These are phyloP conservation scores for Vaccinium vitisidaea DNA, from an alignment of 148 eudicot species.

Conservation along the genomic window DNA sequence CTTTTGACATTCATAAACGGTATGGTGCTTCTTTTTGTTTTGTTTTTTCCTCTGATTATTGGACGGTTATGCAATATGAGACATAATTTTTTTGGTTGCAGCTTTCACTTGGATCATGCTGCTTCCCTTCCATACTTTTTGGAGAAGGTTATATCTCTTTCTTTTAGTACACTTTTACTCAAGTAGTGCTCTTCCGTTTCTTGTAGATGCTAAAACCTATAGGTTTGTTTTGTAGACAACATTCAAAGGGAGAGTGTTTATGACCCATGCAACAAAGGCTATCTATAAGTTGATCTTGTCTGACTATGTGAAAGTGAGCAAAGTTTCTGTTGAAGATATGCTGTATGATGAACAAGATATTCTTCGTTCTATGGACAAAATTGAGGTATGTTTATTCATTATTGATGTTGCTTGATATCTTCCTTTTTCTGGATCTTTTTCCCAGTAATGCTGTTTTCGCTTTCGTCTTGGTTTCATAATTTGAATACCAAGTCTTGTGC, in stretches of 20 bases:
- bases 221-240: slow-evolving; percentile 50
- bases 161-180: slow-evolving; percentile 4
- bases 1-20: neutral
- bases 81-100: slow-evolving; percentile 32
- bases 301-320: slow-evolving; percentile 97
- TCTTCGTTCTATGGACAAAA: slow-evolving; percentile 91
- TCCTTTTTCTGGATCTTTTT: neutral
- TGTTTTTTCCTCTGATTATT: neutral
- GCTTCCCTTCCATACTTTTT: slow-evolving; percentile 96
- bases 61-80: neutral
- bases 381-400: slow-evolving; percentile 51
- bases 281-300: slow-evolving; percentile 84
- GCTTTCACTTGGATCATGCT: slow-evolving; percentile 99
- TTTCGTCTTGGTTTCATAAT: neutral
- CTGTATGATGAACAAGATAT: slow-evolving; percentile 88
- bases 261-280: slow-evolving; percentile 98
- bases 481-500: neutral
- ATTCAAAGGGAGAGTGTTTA: slow-evolving; percentile 87
- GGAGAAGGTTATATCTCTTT: slow-evolving; percentile 68
- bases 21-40: neutral
- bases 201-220: slow-evolving; percentile 9
- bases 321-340: slow-evolving; percentile 98
- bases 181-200: neutral
- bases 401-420: neutral
- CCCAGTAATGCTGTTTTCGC: neutral